Evolutionary conservation across 83 land plant species (phyloP).

Genomic region (Picea abies): DNA sequence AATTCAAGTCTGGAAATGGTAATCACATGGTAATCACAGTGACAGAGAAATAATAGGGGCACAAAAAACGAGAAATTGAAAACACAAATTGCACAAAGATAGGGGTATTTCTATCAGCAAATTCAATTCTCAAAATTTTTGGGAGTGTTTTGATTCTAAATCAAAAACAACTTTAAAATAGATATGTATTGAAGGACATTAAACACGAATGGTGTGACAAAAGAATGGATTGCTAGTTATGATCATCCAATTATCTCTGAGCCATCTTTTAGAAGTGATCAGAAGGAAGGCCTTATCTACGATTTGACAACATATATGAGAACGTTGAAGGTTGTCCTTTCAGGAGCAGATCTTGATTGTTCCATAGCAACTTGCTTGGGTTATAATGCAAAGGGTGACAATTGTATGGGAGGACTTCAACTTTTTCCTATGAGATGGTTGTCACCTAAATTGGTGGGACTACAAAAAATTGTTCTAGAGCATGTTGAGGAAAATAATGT

Average conservation of each 20-base stretch:
- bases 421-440: conserved; percentile 33
- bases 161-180: conserved; percentile 41
- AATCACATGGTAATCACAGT: too few relatives aligned
- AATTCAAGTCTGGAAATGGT: too few relatives aligned
- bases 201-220: conserved; percentile 61
- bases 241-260: conserved; percentile 53
- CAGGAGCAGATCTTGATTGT: conserved; percentile 57
- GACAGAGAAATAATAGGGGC: too few relatives aligned
- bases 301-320: conserved; percentile 50
- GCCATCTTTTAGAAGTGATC: conserved; percentile 41
- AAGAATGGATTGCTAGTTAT: conserved; percentile 55
- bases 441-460: conserved; percentile 39
- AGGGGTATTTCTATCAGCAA: too few relatives aligned
- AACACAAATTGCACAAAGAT: too few relatives aligned
- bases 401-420: conserved; percentile 27
- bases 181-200: conserved; percentile 61
- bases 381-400: conserved; percentile 43
- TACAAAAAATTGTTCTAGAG: conserved; percentile 33
- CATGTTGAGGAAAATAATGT: conserved; percentile 53
- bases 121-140: too few relatives aligned
- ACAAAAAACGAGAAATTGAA: too few relatives aligned
- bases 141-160: conserved; percentile 7
- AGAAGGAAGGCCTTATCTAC: conserved; percentile 49
- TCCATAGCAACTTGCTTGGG: conserved; percentile 52
- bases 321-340: conserved; percentile 69